phyloP scores from a whole-genome alignment of 495 filamentous ascomycete genomes.

The Penicillium cataractarum region DNA sequence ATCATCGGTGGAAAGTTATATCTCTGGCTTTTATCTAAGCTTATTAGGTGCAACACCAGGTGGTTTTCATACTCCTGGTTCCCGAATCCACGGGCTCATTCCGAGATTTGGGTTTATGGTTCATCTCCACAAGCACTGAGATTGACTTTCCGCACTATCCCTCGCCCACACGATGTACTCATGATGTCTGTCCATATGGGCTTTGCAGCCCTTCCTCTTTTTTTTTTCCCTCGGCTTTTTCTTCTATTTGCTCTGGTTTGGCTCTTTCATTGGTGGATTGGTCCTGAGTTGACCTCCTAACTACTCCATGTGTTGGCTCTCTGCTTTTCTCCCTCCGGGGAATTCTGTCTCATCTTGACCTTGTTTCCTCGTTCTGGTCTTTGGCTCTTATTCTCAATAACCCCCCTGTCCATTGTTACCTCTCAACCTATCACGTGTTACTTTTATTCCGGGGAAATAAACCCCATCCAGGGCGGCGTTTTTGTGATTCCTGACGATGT shows the following conservation, averaged over 20 bases:
- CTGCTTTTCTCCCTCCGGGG: slow-evolving; percentile 2
- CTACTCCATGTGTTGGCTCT: slow-evolving; percentile 12
- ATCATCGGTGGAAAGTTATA: not conserved
- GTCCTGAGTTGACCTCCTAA: not conserved
- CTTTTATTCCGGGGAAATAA: slow-evolving; percentile 3
- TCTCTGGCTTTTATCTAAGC: not conserved
- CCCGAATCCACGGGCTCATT: not conserved
- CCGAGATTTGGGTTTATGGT: not conserved
- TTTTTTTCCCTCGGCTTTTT: not conserved
- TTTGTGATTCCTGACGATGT: slow-evolving; percentile 33
- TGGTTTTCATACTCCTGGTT: not conserved
- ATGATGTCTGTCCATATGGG: slow-evolving; percentile 24
- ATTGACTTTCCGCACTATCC: not conserved
- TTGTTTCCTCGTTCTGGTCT: not conserved
- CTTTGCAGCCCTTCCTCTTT: not conserved
- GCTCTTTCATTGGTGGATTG: not conserved
- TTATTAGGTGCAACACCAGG: not conserved
- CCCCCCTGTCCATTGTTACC: slow-evolving; percentile 10
- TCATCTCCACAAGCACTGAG: not conserved
- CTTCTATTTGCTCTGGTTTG: not conserved
- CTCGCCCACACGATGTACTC: slow-evolving; percentile 18
- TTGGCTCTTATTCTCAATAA: not conserved
- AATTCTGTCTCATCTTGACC: not conserved
- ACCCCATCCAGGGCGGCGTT: slow-evolving; percentile 23
- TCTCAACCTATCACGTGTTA: slow-evolving; percentile 12